Evolutionary conservation across 345 rosid species (phyloP), one percentile per base, ranked within the genome.

Genomic region (Theobroma cacao): DNA sequence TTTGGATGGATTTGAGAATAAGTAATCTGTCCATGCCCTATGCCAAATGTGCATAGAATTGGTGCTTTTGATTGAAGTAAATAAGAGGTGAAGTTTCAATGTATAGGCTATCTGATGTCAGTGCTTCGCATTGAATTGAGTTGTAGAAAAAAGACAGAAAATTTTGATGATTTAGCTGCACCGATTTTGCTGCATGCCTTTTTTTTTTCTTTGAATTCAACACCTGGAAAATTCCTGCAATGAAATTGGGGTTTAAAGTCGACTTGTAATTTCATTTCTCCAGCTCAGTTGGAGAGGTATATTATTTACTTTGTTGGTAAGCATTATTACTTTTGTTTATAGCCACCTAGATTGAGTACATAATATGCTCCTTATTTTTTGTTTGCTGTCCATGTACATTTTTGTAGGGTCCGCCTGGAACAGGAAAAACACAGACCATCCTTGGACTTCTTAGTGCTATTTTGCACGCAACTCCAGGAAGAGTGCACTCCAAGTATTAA

Each of bases 381-480:
- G 40, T 61, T 80, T 41, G 52, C 30, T 83, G 70, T 80, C 77
- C 47, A 30, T 73, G 26, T 72, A 66, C 18, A 33, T 81, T 80
- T 72, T 85, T 18, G 58, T 81, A 95, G 99, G 99, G 99, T 13
- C 99, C 99, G 47, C 99, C 99, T 72, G 99, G 99, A 81, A 96
- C 98, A 9, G 99, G 99, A 76, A 96, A 96, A 84, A 96, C 98
- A 64, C 97, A 96, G 88, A 94, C 99, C 43, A 94, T 96, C 83
- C 95, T 96, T 80, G 93, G 97, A 24, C 90, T 96, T 76, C 90
- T 96, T 43, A 93, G 99, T 88, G 98, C 97, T 45, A 87, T 96
- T 84, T 86, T 96, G 92, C 99, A 96, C 87, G 97, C 99, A 48
- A 88, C 93, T 80, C 99, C 99, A 58, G 89, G 89, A 62, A 87